Conservation (phyloP, 129 eudicot genomes). For the Cynara cardunculus region DNA sequence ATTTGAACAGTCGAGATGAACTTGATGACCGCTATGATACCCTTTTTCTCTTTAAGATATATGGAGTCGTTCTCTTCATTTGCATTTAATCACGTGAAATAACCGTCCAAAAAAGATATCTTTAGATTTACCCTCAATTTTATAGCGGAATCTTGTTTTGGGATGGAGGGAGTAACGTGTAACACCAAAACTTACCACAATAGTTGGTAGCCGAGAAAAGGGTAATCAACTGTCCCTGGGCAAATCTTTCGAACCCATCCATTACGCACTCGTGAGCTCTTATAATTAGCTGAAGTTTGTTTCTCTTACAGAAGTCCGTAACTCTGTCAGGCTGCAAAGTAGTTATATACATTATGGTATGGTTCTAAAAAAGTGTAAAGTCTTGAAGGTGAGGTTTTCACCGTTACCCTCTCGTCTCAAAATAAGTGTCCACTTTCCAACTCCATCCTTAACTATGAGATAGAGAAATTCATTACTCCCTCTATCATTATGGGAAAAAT, state of each 20-base stretch:
- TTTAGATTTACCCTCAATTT: not conserved
- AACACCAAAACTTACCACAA: constrained; percentile 56
- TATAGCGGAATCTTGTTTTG: not conserved
- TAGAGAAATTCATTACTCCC: not conserved
- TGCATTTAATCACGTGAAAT: not conserved
- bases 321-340: constrained; percentile 91
- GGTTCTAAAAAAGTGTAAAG: not conserved
- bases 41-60: not conserved
- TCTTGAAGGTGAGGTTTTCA: not conserved
- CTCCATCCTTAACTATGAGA: not conserved
- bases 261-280: constrained; percentile 97
- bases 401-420: not conserved
- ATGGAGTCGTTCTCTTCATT: not conserved
- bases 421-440: not conserved
- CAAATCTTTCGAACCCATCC: constrained; percentile 96
- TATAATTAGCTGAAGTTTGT: constrained; percentile 83
- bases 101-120: not conserved
- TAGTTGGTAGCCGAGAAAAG: constrained; percentile 98
- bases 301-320: constrained; percentile 87
- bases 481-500: not conserved
- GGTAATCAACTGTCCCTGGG: constrained; percentile 94
- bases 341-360: not conserved
- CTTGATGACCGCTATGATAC: not conserved
- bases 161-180: not conserved
- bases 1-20: not conserved